Conservation (phyloP, 2,329 filamentous ascomycete genomes). For the Dactylellina parvicollis region DNA sequence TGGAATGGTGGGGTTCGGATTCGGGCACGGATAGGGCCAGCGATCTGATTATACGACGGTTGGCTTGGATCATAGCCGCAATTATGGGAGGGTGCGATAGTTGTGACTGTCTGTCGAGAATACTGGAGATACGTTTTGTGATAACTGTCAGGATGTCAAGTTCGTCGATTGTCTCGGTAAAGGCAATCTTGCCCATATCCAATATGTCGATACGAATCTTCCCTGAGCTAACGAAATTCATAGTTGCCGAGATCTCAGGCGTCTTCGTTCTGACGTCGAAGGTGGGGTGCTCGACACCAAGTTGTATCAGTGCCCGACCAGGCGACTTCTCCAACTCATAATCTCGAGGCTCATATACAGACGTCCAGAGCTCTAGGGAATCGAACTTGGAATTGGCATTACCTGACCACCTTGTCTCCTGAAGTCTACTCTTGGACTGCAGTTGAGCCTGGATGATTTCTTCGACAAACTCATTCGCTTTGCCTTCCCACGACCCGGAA, state of each 20-base stretch:
- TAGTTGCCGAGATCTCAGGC: slow-evolving; percentile 41
- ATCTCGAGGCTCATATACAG: slow-evolving; percentile 42
- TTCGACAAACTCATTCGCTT: slow-evolving; percentile 79
- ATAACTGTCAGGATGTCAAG: slow-evolving; percentile 42
- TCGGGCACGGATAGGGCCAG: slow-evolving; percentile 36
- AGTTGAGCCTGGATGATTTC: slow-evolving; percentile 87
- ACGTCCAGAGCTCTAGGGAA: slow-evolving; percentile 48
- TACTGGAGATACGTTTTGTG: slow-evolving; percentile 45
- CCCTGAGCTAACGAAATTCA: slow-evolving; percentile 42
- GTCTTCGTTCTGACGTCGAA: slow-evolving; percentile 46
- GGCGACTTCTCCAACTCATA: slow-evolving; percentile 45
- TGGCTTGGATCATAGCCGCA: slow-evolving; percentile 47
- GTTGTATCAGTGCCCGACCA: slow-evolving; percentile 28
- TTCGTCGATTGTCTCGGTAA: slow-evolving; percentile 41
- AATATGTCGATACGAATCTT: slow-evolving; percentile 51
- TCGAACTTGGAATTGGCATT: slow-evolving; percentile 53
- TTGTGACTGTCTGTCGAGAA: slow-evolving; percentile 47
- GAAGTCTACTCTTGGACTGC: slow-evolving; percentile 67
- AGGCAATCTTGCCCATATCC: slow-evolving; percentile 51
- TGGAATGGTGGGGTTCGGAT: slow-evolving; percentile 35
- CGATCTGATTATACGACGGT: slow-evolving; percentile 47
- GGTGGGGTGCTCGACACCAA: slow-evolving; percentile 37
- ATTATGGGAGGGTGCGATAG: slow-evolving; percentile 42
- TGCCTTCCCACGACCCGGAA: slow-evolving; percentile 79
- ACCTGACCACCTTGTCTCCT: slow-evolving; percentile 47